Percentiles rank a stretch among this genome's conserved stretches.
phyloP scores from a whole-genome alignment of 192 early-diverging fungal species.

The Entomortierella lignicola region DNA sequence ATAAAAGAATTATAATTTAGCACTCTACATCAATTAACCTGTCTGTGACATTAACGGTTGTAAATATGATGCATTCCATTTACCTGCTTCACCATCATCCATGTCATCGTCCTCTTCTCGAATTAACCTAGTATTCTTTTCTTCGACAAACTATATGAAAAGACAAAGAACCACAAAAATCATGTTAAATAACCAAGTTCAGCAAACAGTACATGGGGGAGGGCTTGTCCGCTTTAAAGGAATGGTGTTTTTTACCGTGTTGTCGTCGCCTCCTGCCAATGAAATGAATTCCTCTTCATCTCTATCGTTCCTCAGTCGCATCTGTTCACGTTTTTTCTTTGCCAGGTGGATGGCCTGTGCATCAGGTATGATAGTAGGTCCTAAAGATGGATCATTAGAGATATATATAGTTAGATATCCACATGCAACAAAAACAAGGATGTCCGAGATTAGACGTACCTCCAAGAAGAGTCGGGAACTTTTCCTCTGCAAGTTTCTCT shows the following conservation, averaged over 20 bases:
- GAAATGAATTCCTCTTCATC: constrained; percentile 54
- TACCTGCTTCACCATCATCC: constrained; percentile 69
- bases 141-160: constrained; percentile 25
- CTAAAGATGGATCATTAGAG: not conserved
- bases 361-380: constrained; percentile 58
- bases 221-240: not conserved
- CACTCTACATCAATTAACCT: too few species aligned
- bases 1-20: not conserved
- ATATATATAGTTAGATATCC: not conserved
- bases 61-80: not conserved
- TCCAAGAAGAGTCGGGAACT: constrained; percentile 56
- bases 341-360: constrained; percentile 63
- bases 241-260: constrained; percentile 18
- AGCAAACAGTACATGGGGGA: too few species aligned
- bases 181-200: too few species aligned
- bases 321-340: constrained; percentile 64
- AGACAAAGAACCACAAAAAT: too few species aligned
- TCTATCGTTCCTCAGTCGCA: constrained; percentile 53
- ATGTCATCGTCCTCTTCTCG: constrained; percentile 69
- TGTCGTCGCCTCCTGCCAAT: constrained; percentile 49
- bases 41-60: too few species aligned
- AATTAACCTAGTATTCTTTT: constrained; percentile 55
- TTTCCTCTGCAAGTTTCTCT: constrained; percentile 53
- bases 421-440: not conserved
- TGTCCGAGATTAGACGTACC: constrained; percentile 15